Evolutionary conservation across 208 protist species (phyloP), one percentile per base, ranked within the genome.

Genomic region (Angomonas deanei): DNA sequence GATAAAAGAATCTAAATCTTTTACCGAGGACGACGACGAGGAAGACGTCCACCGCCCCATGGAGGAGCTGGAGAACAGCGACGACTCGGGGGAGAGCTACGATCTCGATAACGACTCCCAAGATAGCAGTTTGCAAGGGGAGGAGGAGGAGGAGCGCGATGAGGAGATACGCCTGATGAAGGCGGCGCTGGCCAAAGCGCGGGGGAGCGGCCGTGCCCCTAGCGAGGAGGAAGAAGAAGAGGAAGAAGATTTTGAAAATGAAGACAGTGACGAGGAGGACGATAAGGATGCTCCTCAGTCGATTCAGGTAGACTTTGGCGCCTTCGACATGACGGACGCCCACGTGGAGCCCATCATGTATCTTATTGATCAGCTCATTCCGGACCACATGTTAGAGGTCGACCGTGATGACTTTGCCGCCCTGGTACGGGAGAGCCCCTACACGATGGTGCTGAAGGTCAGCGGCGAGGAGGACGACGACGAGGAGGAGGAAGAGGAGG

Each of bases 221-320:
- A 50, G 27, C 39, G 32, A 52, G 26, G 64, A 61, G 3, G 62
- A 31, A 36, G 26, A 61, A 64, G 67, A 75, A n/a, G 74, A 65
- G 6, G 61, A 68, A 19, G 61, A 74, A 4, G 55, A 57, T 0
- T 57, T 46, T 23, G 50, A 60, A 30, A 52, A 68, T 28, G 67
- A 65, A 50, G 55, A 33, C 2, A 62, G 64, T 0, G 57, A 52
- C n/a, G 52, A 64, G 27, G 64, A 68, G 1, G 68, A 74, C 1
- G 65, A 57, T 3, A 66, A 68, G 8, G 66, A 68, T 11, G 66
- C 55, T 62, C n/a, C 27, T 46, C 19, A 49, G 42, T 39, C 32
- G 33, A 34, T 95, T 21, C 82, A 80, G 39, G 84, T 96, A 1
- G 86, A 93, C 60, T 96, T 96, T 76, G 90, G 85, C n/a, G 90